phyloP scores from a whole-genome alignment of 2,329 filamentous ascomycete species.

The Fusarium liriodendri region DNA sequence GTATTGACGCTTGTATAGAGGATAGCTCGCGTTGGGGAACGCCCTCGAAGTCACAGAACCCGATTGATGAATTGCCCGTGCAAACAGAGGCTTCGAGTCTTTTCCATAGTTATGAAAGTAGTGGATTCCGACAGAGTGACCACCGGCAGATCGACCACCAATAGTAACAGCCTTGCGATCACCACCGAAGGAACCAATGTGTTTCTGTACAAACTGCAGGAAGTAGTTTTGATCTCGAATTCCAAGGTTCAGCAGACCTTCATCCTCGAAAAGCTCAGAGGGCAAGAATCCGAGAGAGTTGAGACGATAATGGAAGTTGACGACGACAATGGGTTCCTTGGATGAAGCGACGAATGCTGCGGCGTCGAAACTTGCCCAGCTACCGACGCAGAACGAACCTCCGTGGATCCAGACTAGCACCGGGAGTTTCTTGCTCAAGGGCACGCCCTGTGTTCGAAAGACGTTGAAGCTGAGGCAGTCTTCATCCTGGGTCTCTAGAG shows the following conservation, averaged over 20 bases:
- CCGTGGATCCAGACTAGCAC: conserved; percentile 56
- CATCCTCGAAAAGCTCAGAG: conserved; percentile 51
- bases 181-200: conserved; percentile 66
- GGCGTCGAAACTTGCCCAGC: conserved; percentile 50
- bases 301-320: conserved; percentile 57
- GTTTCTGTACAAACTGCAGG: conserved; percentile 63
- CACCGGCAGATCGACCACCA: conserved; percentile 65
- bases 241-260: conserved; percentile 61
- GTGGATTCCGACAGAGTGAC: conserved; percentile 52
- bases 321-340: conserved; percentile 54
- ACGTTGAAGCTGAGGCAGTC: conserved; percentile 56
- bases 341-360: conserved; percentile 48
- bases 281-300: conserved; percentile 57
- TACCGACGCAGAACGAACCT: conserved; percentile 50
- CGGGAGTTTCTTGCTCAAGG: conserved; percentile 50
- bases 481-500: conserved; percentile 44
- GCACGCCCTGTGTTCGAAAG: conserved; percentile 48
- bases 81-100: conserved; percentile 46
- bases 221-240: conserved; percentile 64
- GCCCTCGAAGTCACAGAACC: conserved; percentile 52
- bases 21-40: conserved; percentile 50
- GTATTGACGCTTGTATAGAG: conserved; percentile 49
- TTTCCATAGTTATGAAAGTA: conserved; percentile 53
- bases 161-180: conserved; percentile 64
- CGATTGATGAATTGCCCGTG: conserved; percentile 50